Base-by-base conservation (phyloP, 2,329 filamentous ascomycete genomes). In the Nectriaceae sp. region DNA sequence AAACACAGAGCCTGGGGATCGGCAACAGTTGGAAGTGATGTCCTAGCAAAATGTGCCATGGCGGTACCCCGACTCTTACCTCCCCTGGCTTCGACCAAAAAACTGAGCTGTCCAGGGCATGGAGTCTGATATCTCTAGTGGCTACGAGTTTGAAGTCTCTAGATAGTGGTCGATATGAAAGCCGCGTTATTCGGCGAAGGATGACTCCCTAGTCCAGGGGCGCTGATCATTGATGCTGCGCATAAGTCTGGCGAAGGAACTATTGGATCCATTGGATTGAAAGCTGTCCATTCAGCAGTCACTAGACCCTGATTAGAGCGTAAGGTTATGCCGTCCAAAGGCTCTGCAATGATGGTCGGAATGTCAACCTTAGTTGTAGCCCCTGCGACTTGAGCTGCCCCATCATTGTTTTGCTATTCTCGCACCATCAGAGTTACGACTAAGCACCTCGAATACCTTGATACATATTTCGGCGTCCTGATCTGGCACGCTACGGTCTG, bases 331-430 rank as follows among this genome's bases (percentile, higher is more conserved):
- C n/a, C n/a, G n/a, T n/a, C n/a, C n/a, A n/a, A n/a, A n/a, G n/a
- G n/a, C n/a, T n/a, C n/a, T n/a, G n/a, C n/a, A n/a, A n/a, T n/a
- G n/a, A n/a, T n/a, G n/a, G n/a, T n/a, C n/a, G n/a, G n/a, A n/a
- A n/a, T n/a, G n/a, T n/a, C n/a, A n/a, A n/a, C n/a, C n/a, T n/a
- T n/a, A n/a, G n/a, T n/a, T n/a, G 26, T 31, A 15, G 8, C 8
- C 26, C 26, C 15, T 31, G 26, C 26, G 26, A 31, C 15, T 15
- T 75, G 45, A 83, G 59, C 50, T 78, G 73, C 10, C 75, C 65
- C 47, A 80, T 78, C 63, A 80, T 4, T 79, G 75, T 1, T 74
- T 75, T 18, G 74, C 70, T 40, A 75, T 69, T 37, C 78, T 62
- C 10, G 75, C 68, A 4, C 67, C 68, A 8, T 59, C 58, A 0